Conservation (phyloP, 768 basidiomycete genomes). For the Chalciporus sphaerocephalus region DNA sequence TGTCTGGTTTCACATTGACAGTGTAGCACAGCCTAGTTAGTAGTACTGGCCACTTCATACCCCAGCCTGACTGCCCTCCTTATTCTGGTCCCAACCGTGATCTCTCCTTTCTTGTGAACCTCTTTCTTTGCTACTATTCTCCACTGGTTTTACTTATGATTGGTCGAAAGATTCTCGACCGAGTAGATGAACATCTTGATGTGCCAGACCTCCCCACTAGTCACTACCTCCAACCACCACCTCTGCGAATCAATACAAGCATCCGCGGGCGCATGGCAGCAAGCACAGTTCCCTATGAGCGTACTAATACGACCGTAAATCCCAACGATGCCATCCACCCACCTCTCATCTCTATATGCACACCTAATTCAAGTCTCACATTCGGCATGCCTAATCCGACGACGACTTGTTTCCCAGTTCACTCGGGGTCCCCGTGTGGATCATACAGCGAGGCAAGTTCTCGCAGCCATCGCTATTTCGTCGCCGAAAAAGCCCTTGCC, state of each 20-base stretch:
- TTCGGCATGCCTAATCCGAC: slow-evolving; percentile 17
- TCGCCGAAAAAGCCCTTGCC: slow-evolving; percentile 42
- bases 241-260: slow-evolving; percentile 15
- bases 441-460: slow-evolving; percentile 25
- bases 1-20: too few relatives aligned
- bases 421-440: slow-evolving; percentile 23
- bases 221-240: slow-evolving; percentile 7
- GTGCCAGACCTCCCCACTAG: slow-evolving; percentile 2
- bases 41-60: slow-evolving; percentile 2
- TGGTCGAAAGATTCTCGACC: slow-evolving; percentile 26
- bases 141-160: slow-evolving; percentile 19
- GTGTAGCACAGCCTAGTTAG: too few relatives aligned
- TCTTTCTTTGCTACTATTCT: slow-evolving; percentile 6
- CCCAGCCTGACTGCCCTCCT: background rate
- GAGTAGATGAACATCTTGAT: slow-evolving; percentile 21
- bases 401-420: slow-evolving; percentile 5
- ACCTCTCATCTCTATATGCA: slow-evolving; percentile 6
- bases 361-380: slow-evolving; percentile 16
- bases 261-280: slow-evolving; percentile 1
- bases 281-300: slow-evolving; percentile 17
- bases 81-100: slow-evolving; percentile 14
- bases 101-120: slow-evolving; percentile 16
- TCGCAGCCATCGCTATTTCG: slow-evolving; percentile 40
- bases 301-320: slow-evolving; percentile 16
- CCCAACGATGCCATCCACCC: slow-evolving; percentile 4